Evolutionary conservation across 306 rosid genomes (phyloP).

Genomic region (Purshia tridentata): DNA sequence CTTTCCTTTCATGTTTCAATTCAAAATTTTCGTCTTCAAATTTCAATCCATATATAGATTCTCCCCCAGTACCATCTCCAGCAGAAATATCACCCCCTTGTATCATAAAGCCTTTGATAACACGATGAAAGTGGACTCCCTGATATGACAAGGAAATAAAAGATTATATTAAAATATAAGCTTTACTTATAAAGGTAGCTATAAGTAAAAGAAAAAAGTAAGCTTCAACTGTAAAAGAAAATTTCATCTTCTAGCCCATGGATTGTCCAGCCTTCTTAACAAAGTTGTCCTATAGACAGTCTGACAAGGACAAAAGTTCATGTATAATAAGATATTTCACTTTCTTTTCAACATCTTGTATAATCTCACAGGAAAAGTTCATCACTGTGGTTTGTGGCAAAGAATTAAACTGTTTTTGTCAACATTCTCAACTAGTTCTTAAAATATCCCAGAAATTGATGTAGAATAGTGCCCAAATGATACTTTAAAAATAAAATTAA

Average conservation of each 20-base stretch:
- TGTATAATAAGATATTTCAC: neutral
- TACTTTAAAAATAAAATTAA: neutral
- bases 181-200: neutral
- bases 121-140: conserved; percentile 83
- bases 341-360: neutral
- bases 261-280: conserved; percentile 5
- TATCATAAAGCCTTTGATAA: conserved; percentile 75
- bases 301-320: neutral
- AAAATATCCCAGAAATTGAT: neutral
- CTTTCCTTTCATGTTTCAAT: conserved; percentile 89
- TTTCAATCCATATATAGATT: conserved; percentile 76
- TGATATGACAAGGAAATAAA: conserved; percentile 29
- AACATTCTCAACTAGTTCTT: neutral
- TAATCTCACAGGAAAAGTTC: neutral
- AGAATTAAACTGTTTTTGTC: neutral
- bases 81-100: conserved; percentile 95
- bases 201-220: neutral
- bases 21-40: conserved; percentile 88
- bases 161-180: conserved; percentile 7
- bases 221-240: too few relatives aligned
- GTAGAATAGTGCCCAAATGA: neutral
- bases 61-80: conserved; percentile 93
- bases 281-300: neutral
- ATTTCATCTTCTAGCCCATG: neutral
- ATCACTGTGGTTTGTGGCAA: neutral